Percentiles rank a stretch among this genome's conserved stretches.
These are phyloP conservation scores for Cryomyces antarcticus DNA, from an alignment of 495 filamentous ascomycete genomes.

Conservation along the genomic window DNA sequence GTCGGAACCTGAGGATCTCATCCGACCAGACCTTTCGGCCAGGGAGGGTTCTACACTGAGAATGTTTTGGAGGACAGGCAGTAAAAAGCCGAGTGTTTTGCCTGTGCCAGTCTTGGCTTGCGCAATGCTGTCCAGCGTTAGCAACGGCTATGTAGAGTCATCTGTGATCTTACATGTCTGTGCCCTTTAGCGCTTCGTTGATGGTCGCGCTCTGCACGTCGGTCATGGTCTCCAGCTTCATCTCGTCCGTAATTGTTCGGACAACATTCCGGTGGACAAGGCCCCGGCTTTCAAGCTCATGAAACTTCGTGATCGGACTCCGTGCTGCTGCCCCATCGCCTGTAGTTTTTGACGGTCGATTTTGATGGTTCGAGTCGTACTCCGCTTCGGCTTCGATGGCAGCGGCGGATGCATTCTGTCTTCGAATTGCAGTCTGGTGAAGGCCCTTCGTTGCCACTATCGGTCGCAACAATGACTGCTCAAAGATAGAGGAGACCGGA, in stretches of 20 bases:
- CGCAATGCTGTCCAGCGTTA: constrained; percentile 14
- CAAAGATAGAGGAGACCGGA: background rate
- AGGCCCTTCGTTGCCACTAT: background rate
- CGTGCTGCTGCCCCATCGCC: background rate
- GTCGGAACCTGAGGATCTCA: constrained; percentile 32
- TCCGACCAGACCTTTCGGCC: constrained; percentile 12
- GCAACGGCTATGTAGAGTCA: background rate
- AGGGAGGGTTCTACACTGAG: constrained; percentile 38
- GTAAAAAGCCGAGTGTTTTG: constrained; percentile 24
- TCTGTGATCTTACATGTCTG: constrained; percentile 51
- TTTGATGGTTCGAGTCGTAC: background rate
- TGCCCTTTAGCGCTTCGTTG: constrained; percentile 50
- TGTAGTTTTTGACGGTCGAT: constrained; percentile 1
- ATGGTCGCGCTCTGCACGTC: constrained; percentile 79
- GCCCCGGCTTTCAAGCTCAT: constrained; percentile 38
- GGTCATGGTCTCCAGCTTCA: constrained; percentile 74
- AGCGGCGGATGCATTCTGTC: constrained; percentile 5
- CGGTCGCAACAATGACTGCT: background rate
- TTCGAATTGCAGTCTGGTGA: constrained; percentile 5
- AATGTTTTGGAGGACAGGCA: constrained; percentile 29
- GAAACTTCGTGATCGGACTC: constrained; percentile 40
- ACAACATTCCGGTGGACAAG: constrained; percentile 47
- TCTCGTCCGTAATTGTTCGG: constrained; percentile 44
- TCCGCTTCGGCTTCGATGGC: background rate
- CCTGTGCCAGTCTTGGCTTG: constrained; percentile 27